phyloP scores from a whole-genome alignment of 495 filamentous ascomycete genomes.

The Ascodesmis nigricans region DNA sequence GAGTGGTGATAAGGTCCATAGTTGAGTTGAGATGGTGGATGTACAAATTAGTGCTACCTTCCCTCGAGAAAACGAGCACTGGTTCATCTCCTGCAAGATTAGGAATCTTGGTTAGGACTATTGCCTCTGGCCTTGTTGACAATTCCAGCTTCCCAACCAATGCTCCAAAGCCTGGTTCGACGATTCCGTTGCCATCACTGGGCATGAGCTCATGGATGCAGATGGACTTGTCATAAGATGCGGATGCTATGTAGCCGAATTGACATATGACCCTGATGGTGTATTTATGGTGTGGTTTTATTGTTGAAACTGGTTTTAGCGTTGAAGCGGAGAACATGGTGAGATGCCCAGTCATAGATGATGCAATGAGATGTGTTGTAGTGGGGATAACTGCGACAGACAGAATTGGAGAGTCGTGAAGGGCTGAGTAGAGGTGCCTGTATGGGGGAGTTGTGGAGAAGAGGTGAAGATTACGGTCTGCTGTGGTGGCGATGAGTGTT shows the following conservation, averaged over 20 bases:
- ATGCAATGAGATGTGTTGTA: slow-evolving; percentile 26
- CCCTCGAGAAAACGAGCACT: slow-evolving; percentile 33
- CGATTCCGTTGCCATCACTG: too few relatives aligned
- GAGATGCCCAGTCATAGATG: slow-evolving; percentile 44
- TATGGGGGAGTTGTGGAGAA: slow-evolving; percentile 9
- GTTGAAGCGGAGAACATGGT: slow-evolving; percentile 24
- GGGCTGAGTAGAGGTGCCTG: slow-evolving; percentile 11
- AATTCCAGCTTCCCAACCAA: slow-evolving; percentile 30
- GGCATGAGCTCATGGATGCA: slow-evolving; percentile 30
- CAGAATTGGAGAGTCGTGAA: slow-evolving; percentile 17
- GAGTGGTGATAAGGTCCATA: slow-evolving; percentile 29
- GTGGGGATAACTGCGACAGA: slow-evolving; percentile 18
- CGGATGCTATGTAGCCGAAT: slow-evolving; percentile 33
- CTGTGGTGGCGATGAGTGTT: slow-evolving; percentile 33
- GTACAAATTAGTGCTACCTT: slow-evolving; percentile 39
- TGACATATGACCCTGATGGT: slow-evolving; percentile 31
- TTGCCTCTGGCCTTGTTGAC: slow-evolving; percentile 38
- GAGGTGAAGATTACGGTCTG: slow-evolving; percentile 21
- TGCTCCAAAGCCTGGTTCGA: slow-evolving; percentile 15
- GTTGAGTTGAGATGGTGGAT: slow-evolving; percentile 31
- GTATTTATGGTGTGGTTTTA: slow-evolving; percentile 42
- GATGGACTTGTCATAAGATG: slow-evolving; percentile 43
- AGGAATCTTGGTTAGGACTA: slow-evolving; percentile 33
- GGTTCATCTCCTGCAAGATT: slow-evolving; percentile 24
- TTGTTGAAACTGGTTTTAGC: slow-evolving; percentile 25